Evolutionary conservation across 139 green algal species (phyloP).

Genomic region (Tetradesmus lagerheimii): DNA sequence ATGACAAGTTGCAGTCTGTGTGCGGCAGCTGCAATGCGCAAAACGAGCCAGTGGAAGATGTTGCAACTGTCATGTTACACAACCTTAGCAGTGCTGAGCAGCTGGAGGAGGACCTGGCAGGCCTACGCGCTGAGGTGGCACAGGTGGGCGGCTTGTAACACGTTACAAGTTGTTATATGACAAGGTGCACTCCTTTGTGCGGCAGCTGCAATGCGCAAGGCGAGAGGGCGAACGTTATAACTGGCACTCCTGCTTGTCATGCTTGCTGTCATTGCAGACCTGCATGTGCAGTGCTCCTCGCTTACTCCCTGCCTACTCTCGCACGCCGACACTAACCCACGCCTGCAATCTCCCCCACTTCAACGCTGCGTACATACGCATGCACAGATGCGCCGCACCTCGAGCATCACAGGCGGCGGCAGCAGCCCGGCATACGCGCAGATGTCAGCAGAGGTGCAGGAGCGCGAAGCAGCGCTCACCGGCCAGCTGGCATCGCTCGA

Average conservation of each 20-base stretch:
- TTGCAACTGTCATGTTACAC: too few species aligned
- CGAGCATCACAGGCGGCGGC: not conserved
- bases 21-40: too few species aligned
- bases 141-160: not conserved
- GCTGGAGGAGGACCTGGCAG: slow-evolving; percentile 42
- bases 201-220: too few species aligned
- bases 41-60: too few species aligned
- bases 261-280: not conserved
- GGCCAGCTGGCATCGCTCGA: slow-evolving; percentile 33
- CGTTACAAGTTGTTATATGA: not conserved
- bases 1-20: too few species aligned
- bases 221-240: too few species aligned
- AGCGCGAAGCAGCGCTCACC: slow-evolving; percentile 16
- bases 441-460: not conserved
- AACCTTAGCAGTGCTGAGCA: not conserved
- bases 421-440: not conserved
- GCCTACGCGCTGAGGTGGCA: slow-evolving; percentile 28
- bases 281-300: not conserved
- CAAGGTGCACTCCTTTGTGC: too few species aligned
- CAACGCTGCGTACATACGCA: too few species aligned
- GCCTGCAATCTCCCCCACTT: too few species aligned
- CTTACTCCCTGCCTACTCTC: not conserved
- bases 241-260: not conserved
- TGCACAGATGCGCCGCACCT: slow-evolving; percentile 30
- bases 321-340: too few species aligned